Percentiles rank a stretch among this genome's conserved stretches.
phyloP scores from a whole-genome alignment of 331 rosid genomes.

The Telfairia occidentalis region DNA sequence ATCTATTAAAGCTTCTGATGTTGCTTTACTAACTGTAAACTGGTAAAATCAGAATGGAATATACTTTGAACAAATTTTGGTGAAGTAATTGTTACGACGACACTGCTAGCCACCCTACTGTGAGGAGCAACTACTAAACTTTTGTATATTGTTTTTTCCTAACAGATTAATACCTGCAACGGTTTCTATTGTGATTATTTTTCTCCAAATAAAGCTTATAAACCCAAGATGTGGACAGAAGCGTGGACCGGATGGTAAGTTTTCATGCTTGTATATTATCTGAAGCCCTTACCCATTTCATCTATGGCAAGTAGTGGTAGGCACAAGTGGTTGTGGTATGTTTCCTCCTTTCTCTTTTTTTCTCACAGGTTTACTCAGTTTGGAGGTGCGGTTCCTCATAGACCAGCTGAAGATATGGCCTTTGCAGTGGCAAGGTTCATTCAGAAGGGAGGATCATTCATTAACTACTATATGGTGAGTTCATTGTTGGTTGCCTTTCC shows the following conservation, averaged over 20 bases:
- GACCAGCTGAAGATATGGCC: constrained; percentile 93
- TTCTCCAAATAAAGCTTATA: constrained; percentile 22
- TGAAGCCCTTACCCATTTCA: not conserved
- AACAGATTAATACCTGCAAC: constrained; percentile 38
- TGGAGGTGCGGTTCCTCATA: constrained; percentile 85
- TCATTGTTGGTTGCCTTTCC: constrained; percentile 10
- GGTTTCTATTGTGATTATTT: constrained; percentile 32
- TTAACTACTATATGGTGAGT: constrained; percentile 87
- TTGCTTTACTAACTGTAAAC: not conserved
- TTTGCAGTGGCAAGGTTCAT: constrained; percentile 90
- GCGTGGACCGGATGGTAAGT: constrained; percentile 36
- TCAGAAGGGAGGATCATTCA: constrained; percentile 87
- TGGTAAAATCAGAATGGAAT: not conserved
- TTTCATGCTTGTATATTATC: not conserved
- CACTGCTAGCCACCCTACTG: not conserved
- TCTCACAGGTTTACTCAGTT: constrained; percentile 71
- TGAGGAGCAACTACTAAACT: not conserved
- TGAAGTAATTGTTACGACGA: not conserved
- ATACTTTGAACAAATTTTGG: not conserved
- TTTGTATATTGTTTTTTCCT: not conserved
- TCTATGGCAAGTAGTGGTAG: not conserved
- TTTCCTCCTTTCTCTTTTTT: constrained; percentile 7
- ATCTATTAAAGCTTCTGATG: not conserved
- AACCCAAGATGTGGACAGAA: constrained; percentile 40
- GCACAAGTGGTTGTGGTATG: not conserved